phyloP scores from a whole-genome alignment of 768 basidiomycete genomes.

The Coprinopsis strossmayeri region DNA sequence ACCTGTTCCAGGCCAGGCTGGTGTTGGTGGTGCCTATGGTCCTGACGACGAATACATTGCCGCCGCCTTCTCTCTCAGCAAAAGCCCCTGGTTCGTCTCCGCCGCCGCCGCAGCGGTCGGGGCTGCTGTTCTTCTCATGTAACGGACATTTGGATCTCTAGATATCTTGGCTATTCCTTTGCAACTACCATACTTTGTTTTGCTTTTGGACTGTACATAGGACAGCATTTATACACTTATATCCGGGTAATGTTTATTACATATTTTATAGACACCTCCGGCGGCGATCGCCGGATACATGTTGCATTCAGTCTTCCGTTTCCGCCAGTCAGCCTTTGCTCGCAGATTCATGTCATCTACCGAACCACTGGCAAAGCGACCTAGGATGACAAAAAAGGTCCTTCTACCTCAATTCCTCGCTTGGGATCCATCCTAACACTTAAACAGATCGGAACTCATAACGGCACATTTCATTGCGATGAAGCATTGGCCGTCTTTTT shows the following conservation, averaged over 20 bases:
- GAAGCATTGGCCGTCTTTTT: slow-evolving; percentile 94
- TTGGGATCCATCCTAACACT: slow-evolving; percentile 3
- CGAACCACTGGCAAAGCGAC: slow-evolving; percentile 25
- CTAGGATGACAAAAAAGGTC: slow-evolving; percentile 33
- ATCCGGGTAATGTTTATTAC: not conserved
- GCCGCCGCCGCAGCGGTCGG: slow-evolving; percentile 50
- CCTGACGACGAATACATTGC: slow-evolving; percentile 64
- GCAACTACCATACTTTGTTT: too few relatives aligned
- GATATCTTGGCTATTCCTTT: too few relatives aligned
- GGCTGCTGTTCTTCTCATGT: slow-evolving; percentile 41
- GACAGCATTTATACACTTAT: too few relatives aligned
- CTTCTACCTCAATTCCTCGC: not conserved
- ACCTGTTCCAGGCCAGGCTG: slow-evolving; percentile 51
- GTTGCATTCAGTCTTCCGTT: not conserved
- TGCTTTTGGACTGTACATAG: too few relatives aligned
- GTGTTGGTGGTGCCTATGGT: slow-evolving; percentile 49
- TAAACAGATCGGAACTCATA: slow-evolving; percentile 81
- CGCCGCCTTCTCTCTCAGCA: too few relatives aligned
- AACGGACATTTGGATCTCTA: slow-evolving; percentile 20
- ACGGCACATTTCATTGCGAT: slow-evolving; percentile 95
- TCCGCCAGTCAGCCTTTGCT: slow-evolving; percentile 3
- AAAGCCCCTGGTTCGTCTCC: too few relatives aligned
- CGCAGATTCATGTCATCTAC: slow-evolving; percentile 16
- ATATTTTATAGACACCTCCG: not conserved
- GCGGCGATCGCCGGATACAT: slow-evolving; percentile 11